phyloP scores from a whole-genome alignment of 352 stramenopile genomes.

The Globisporangium megalacanthum region DNA sequence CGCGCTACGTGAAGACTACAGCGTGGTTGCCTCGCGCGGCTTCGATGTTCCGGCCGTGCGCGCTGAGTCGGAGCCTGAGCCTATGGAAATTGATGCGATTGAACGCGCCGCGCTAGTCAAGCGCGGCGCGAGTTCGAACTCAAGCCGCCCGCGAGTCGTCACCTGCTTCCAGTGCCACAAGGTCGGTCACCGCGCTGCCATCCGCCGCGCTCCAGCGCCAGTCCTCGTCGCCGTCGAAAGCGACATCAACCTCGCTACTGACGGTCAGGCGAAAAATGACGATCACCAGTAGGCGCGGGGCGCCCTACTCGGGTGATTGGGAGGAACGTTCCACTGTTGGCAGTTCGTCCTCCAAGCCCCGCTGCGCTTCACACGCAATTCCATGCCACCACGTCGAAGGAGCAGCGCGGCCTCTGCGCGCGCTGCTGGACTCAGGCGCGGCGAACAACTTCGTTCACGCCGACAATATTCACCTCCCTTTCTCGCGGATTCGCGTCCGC shows the following conservation, averaged over 20 bases:
- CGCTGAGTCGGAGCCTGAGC: too few species aligned
- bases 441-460: not conserved
- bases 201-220: constrained; percentile 10
- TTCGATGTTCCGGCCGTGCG: too few species aligned
- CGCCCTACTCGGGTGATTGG: not conserved
- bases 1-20: too few species aligned
- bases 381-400: constrained; percentile 14
- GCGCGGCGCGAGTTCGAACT: too few species aligned
- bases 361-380: constrained; percentile 4
- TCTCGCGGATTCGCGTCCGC: not conserved
- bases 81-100: too few species aligned
- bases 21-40: too few species aligned
- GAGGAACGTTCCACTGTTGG: not conserved
- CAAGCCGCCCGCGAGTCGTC: too few species aligned
- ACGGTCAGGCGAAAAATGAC: not conserved
- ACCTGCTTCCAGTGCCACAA: not conserved
- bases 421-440: not conserved
- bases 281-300: too few species aligned
- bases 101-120: too few species aligned
- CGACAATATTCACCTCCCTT: not conserved
- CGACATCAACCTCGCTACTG: not conserved
- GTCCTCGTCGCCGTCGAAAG: constrained; percentile 2
- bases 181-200: not conserved
- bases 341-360: not conserved
- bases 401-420: not conserved